Conservation (phyloP, 2,329 filamentous ascomycete species). For the Pyricularia sp. region DNA sequence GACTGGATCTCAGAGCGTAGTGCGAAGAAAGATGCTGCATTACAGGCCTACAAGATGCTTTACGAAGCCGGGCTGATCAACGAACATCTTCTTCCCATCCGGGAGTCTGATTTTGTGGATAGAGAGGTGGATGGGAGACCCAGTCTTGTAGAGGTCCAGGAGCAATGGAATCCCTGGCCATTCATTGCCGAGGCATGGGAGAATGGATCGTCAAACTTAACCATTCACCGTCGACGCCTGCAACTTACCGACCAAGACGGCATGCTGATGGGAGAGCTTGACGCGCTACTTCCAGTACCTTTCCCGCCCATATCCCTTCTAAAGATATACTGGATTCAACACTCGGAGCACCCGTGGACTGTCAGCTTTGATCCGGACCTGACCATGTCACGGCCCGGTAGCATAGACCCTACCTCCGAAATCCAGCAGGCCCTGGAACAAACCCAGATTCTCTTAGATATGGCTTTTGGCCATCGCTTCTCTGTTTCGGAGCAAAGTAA, state of each 20-base stretch:
- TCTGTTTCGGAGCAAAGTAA: constrained; percentile 26
- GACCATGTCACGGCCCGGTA: constrained; percentile 11
- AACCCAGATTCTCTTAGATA: constrained; percentile 31
- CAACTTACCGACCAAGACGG: constrained; percentile 24
- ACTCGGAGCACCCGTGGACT: constrained; percentile 22
- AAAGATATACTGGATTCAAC: constrained; percentile 28
- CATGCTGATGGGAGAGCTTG: constrained; percentile 24
- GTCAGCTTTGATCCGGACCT: constrained; percentile 20
- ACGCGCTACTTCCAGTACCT: constrained; percentile 31
- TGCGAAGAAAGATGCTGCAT: constrained; percentile 73
- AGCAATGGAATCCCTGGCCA: constrained; percentile 37
- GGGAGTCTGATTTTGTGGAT: neutral
- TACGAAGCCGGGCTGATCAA: constrained; percentile 65
- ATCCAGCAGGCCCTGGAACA: constrained; percentile 25
- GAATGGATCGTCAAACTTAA: constrained; percentile 12
- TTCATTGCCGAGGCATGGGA: constrained; percentile 33
- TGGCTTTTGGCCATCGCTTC: constrained; percentile 41
- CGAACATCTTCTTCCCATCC: constrained; percentile 63
- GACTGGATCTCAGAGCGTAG: constrained; percentile 63
- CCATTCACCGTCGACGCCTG: constrained; percentile 20
- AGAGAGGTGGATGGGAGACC: constrained; percentile 28
- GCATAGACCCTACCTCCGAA: constrained; percentile 2
- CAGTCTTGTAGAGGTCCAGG: constrained; percentile 24
- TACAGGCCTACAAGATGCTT: constrained; percentile 66
- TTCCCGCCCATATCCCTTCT: constrained; percentile 28